Conservation (phyloP, 306 rosid species). For the Hippophae tibetana region DNA sequence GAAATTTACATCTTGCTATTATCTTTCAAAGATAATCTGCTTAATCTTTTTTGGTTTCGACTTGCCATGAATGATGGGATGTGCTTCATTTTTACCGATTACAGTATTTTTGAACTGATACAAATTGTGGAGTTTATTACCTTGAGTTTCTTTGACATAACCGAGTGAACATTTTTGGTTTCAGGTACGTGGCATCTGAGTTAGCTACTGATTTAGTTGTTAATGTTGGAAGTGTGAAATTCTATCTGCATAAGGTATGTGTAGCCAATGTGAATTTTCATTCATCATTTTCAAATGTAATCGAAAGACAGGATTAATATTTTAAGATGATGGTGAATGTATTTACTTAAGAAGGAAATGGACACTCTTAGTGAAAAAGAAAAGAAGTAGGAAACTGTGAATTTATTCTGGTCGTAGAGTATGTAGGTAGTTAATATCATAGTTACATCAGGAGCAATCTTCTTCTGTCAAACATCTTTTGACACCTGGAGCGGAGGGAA, state of each 20-base stretch:
- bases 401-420: no score
- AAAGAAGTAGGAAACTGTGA: no score
- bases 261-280: slow-evolving; percentile 4
- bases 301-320: no score
- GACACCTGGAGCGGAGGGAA: no score
- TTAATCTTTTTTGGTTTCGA: background rate
- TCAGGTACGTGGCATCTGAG: slow-evolving; percentile 70
- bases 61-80: background rate
- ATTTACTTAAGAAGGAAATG: no score
- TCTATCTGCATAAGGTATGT: slow-evolving; percentile 87
- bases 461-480: no score
- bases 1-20: background rate
- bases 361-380: no score
- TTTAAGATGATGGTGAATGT: no score
- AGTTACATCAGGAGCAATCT: no score
- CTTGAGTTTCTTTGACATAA: slow-evolving; percentile 16
- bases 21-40: background rate
- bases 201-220: slow-evolving; percentile 61
- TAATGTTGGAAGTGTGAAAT: slow-evolving; percentile 62
- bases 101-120: background rate
- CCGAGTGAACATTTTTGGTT: slow-evolving; percentile 12
- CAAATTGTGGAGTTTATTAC: slow-evolving; percentile 1
- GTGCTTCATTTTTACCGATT: slow-evolving; percentile 1
- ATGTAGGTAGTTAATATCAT: no score
- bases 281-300: no score